Evolutionary conservation across 2,329 filamentous ascomycete genomes (phyloP), one percentile per base, ranked within the genome.

Genomic region (Alternaria viburni): DNA sequence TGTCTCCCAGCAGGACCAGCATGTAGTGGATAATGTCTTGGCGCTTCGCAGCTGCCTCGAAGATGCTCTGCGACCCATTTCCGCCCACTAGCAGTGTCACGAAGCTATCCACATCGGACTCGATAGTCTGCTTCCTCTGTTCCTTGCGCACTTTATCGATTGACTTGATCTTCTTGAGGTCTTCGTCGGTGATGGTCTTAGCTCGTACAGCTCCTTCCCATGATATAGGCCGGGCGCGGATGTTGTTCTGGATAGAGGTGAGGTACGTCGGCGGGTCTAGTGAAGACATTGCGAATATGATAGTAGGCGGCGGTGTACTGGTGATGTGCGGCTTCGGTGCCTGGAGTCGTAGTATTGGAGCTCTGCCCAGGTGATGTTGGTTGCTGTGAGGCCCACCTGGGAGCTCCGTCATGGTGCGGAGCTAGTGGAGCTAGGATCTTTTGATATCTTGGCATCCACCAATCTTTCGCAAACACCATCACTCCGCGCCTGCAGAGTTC

Each of bases 131-230:
- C 78, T 90, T 91, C 77, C 94, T 89, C 82, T 93, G 91, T 72
- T 98, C 96, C 81, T 93, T 96, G 81, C 93, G 92, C 70, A 96
- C 92, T 83, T 97, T 98, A 81, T 98, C 96, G 73, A 98, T 93
- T 65, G 94, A 93, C 81, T 94, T 94, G 83, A 99, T 97, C 86
- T 94, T 95, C 84, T 91, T 92, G 73, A 97, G 88, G 82, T 99
- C 95, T 72, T 92, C 90, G 72, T 98, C 95, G 62, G 92, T 97
- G 82, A 99, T 92, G 77, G 93, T 96, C 81, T 94, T 93, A 73
- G 93, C 93, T 81, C 96, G 89, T 71, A 97, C 93, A 75, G 95
- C 94, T 75, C 95, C 95, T 82, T 98, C 95, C 96, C 96, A 99
- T 62, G 95, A 94, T 82, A 99, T 97, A 69, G 94, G 94, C 72